These are phyloP conservation scores for Rutstroemia sp. DNA, from an alignment of 2,329 filamentous ascomycete genomes.

Conservation along the genomic window DNA sequence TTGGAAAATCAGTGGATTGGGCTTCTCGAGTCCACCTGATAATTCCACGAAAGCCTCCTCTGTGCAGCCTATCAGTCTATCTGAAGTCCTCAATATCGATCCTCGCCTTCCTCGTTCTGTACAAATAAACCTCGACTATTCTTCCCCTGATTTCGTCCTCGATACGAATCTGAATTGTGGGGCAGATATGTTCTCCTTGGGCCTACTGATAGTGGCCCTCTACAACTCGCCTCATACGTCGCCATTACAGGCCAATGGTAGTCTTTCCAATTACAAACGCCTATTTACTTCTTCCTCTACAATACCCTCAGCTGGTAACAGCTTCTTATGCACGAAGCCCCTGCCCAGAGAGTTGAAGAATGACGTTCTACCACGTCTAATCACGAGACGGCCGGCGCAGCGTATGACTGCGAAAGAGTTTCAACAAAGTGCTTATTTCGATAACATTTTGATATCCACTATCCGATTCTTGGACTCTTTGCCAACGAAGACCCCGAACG, in stretches of 20 bases:
- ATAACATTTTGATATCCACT: conserved; percentile 92
- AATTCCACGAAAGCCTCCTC: conserved; percentile 67
- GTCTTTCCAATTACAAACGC: conserved; percentile 76
- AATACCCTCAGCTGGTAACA: conserved; percentile 72
- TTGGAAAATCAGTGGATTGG: conserved; percentile 96
- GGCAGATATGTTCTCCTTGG: conserved; percentile 90
- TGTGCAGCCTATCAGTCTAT: conserved; percentile 71
- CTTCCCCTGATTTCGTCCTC: conserved; percentile 88
- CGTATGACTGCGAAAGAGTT: conserved; percentile 85
- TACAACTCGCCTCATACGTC: conserved; percentile 94
- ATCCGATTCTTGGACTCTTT: conserved; percentile 91
- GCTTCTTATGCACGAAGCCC: conserved; percentile 72
- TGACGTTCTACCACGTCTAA: conserved; percentile 74
- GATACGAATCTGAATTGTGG: conserved; percentile 80
- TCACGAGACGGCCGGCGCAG: conserved; percentile 80
- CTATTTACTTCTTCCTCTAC: conserved; percentile 72
- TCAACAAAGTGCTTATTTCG: conserved; percentile 91
- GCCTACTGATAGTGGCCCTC: conserved; percentile 77
- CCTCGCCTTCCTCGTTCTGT: conserved; percentile 73
- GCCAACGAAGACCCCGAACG: conserved; percentile 82
- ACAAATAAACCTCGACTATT: conserved; percentile 87
- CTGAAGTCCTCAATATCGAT: conserved; percentile 79
- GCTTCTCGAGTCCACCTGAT: conserved; percentile 78
- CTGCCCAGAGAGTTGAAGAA: conserved; percentile 71
- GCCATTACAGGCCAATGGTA: conserved; percentile 75